Evolutionary conservation across 202 grass and related monocot species (phyloP), one percentile per base, ranked within the genome.

Genomic region (Brachypodium distachyon): DNA sequence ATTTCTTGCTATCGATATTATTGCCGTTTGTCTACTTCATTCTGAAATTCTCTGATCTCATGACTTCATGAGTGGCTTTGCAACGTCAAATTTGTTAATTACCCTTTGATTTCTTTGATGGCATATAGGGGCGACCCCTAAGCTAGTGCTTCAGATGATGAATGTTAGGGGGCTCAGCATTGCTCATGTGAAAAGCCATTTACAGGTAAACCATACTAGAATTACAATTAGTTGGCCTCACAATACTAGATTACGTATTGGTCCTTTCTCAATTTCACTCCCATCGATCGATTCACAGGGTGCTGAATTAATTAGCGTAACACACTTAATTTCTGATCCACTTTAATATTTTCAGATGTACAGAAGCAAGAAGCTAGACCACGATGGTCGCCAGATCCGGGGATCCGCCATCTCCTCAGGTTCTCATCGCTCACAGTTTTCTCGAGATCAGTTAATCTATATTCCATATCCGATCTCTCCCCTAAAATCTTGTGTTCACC

Each of bases 101-200:
- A n/a, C n/a, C 18, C 39, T 27, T 23, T 29, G 23, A 44, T 60
- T 46, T 36, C 12, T 46, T n/a, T 76, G 34, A 18, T 70, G 12
- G 1, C 61, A 41, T 28, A 56, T 72, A 97, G 94, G 94, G 69
- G 94, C 94, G 22, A 97, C 94, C 12, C 94, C 94, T 85, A 97
- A 97, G 67, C 60, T 97, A 37, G 90, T 97, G 48, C 94, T 93
- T 89, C 88, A 93, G 88, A 93, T 97, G 90, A 97, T 97, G 94
- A 97, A 97, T 77, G 94, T 91, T 66, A 89, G 86, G 66, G 93
- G 94, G 13, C 88, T 97, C 50, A 97, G 86, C 76, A 91, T 97
- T 85, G 94, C 94, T 85, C 93, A 97, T 93, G 93, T 97, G 16
- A 97, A 97, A 90, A 97, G 93, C 81, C 93, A 97, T 21, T 76